These are phyloP conservation scores for Pyrus communis DNA, from an alignment of 306 rosid species.

Conservation along the genomic window DNA sequence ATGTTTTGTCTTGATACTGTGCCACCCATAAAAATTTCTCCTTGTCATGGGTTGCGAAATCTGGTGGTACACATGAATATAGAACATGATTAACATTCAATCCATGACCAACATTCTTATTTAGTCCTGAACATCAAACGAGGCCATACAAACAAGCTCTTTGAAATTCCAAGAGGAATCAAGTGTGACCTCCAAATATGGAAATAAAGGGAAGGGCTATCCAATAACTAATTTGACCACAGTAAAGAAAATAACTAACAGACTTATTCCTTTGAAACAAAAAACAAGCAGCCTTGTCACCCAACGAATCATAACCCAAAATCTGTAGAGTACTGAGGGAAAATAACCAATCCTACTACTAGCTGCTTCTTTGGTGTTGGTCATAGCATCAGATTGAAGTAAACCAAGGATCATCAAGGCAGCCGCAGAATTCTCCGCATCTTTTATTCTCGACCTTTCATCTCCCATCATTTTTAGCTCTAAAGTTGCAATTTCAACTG, in stretches of 20 bases:
- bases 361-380: not conserved
- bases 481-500: conserved; percentile 33
- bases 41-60: too few species aligned
- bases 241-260: not conserved
- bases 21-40: too few species aligned
- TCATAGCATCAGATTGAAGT: not conserved
- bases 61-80: too few species aligned
- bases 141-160: too few species aligned
- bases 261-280: not conserved
- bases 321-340: not conserved
- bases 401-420: conserved; percentile 50
- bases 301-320: not conserved
- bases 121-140: too few species aligned
- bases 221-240: too few species aligned
- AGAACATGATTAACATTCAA: too few species aligned
- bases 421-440: conserved; percentile 70
- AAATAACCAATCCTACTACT: not conserved
- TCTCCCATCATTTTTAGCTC: conserved; percentile 30
- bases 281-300: not conserved
- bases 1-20: not conserved
- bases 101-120: too few species aligned
- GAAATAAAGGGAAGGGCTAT: too few species aligned
- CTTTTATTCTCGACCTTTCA: conserved; percentile 31
- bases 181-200: too few species aligned
- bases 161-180: too few species aligned